Percentiles rank a stretch among this genome's conserved stretches.
Conservation (phyloP, 2,329 filamentous ascomycete species). For the Cladosporium sp. region DNA sequence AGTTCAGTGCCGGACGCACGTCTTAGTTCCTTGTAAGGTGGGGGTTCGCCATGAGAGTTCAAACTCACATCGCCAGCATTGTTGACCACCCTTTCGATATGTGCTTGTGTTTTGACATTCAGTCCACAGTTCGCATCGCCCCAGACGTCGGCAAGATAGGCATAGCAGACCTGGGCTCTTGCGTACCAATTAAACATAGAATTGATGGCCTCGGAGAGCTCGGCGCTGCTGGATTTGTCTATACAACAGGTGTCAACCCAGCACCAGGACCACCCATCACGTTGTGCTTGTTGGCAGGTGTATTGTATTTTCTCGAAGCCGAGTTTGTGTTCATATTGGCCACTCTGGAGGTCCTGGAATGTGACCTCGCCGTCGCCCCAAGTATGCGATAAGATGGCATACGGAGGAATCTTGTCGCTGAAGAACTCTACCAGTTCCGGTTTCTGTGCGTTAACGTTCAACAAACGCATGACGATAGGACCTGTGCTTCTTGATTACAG, state of each 20-base stretch:
- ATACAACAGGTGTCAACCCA: slow-evolving; percentile 25
- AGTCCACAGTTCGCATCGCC: too few relatives aligned
- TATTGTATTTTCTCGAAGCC: not conserved
- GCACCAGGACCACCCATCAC: not conserved
- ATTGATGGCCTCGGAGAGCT: slow-evolving; percentile 21
- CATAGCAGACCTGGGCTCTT: slow-evolving; percentile 13
- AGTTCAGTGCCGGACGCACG: not conserved
- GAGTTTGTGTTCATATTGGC: not conserved
- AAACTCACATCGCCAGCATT: too few relatives aligned
- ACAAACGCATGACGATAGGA: not conserved
- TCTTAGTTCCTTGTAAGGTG: not conserved
- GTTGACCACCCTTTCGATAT: not conserved
- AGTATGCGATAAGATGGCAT: slow-evolving; percentile 14
- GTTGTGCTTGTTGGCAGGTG: not conserved
- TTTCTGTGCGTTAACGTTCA: not conserved
- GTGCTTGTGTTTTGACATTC: not conserved
- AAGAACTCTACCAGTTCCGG: slow-evolving; percentile 12
- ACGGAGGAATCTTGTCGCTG: not conserved
- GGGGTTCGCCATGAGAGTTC: too few relatives aligned
- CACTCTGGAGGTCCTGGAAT: slow-evolving; percentile 10
- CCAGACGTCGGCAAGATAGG: slow-evolving; percentile 15
- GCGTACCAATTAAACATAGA: slow-evolving; percentile 20
- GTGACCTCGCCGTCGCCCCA: slow-evolving; percentile 12
- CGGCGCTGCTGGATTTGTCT: slow-evolving; percentile 20
- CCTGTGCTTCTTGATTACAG: not conserved